phyloP scores from a whole-genome alignment of 1,139 yeast species.

The Wickerhamomyces sp. region DNA sequence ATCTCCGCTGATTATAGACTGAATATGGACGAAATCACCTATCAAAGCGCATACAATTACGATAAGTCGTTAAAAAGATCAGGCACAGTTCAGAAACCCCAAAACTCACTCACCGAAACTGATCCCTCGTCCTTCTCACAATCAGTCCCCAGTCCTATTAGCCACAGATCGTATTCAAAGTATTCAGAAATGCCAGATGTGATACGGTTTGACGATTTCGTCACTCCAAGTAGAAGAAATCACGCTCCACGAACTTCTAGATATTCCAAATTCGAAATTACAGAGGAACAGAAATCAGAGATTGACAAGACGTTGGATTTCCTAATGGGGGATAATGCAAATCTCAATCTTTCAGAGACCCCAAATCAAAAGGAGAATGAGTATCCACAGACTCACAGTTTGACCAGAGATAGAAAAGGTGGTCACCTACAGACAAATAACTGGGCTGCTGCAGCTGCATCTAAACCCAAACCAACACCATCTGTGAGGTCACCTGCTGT shows the following conservation, averaged over 20 bases:
- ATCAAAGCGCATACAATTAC: slow-evolving; percentile 32
- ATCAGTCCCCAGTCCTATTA: not conserved
- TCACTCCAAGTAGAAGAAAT: slow-evolving; percentile 5
- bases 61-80: slow-evolving; percentile 24
- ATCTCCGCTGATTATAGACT: slow-evolving; percentile 15
- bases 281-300: slow-evolving; percentile 14
- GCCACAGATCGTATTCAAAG: not conserved
- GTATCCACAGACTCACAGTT: slow-evolving; percentile 1
- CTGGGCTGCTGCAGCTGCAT: slow-evolving; percentile 6
- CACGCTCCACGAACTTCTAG: slow-evolving; percentile 7
- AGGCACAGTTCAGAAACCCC: slow-evolving; percentile 11
- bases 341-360: not conserved
- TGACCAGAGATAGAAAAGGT: slow-evolving; percentile 8
- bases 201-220: slow-evolving; percentile 21
- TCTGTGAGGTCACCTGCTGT: slow-evolving; percentile 2
- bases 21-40: slow-evolving; percentile 23
- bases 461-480: slow-evolving; percentile 4
- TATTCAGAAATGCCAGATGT: slow-evolving; percentile 15
- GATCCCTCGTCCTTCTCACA: not conserved
- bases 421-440: slow-evolving; percentile 4
- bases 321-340: slow-evolving; percentile 12
- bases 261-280: slow-evolving; percentile 17
- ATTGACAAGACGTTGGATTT: slow-evolving; percentile 15
- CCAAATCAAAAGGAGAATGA: not conserved
- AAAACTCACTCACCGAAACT: not conserved